Base-by-base conservation (phyloP, 2,329 filamentous ascomycete species). In the Sporothrix schenckii region DNA sequence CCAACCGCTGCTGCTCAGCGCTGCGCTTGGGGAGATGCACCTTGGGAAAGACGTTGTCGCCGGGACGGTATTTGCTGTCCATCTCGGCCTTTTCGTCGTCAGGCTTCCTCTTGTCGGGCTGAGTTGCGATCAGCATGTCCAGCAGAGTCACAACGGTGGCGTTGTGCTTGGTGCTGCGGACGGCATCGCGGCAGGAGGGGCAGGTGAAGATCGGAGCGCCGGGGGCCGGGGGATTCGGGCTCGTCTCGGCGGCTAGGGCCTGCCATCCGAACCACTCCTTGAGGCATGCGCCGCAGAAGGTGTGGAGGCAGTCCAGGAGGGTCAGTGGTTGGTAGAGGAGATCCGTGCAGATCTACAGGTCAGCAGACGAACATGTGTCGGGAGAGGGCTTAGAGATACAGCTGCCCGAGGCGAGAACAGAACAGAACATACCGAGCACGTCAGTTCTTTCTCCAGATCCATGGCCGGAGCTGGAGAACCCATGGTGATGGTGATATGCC, bases 231-330 rank as follows among this genome's bases (percentile, higher is more conserved):
- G 83, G 81, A 13, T 81, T 81, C 14, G 84, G 85, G 2, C 81
- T 80, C 71, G 80, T 81, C 73, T 85, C 86, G 56, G 86, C 86
- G 16, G 84, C 83, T 41, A 85, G 83, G 50, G 89, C 89, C 79
- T 97, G 93, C 80, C 89, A 95, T 73, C 85, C 83, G 79, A 98
- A 99, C 95, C 95, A 99, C 83, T 97, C 93, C 80, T 97, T 97
- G 71, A 98, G 80, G 78, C 95, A 99, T 52, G 92, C 91, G 74
- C 94, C 95, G 83, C 95, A 99, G 80, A 96, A 99, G 60, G 94
- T 97, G 81, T 97, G 93, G 58, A 97, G 87, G 79, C 93, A 97
- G 83, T 97, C 92, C 79, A 97, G 91, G 66, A 97, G 88, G 39
- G 93, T 97, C 74, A 97, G 86, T 47, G 94, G 93, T 79, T 96